These are phyloP conservation scores for Serendipita vermifera DNA, from an alignment of 768 basidiomycete genomes.

Conservation along the genomic window DNA sequence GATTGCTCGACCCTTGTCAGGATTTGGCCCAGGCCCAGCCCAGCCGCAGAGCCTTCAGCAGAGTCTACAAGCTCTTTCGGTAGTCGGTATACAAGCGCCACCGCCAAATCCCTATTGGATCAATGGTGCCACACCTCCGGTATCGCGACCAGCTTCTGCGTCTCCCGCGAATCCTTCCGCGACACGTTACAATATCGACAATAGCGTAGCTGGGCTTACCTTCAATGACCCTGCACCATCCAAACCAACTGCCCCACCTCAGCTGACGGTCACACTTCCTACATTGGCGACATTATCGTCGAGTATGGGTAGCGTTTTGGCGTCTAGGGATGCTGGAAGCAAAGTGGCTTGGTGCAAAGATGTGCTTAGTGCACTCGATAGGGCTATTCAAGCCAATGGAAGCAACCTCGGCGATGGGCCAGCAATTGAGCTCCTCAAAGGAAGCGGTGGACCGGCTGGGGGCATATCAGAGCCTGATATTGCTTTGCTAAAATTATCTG, in stretches of 20 bases:
- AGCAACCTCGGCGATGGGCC: constrained; percentile 17
- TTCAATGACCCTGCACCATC: constrained; percentile 18
- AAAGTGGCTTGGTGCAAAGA: constrained; percentile 73
- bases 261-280: constrained; percentile 57
- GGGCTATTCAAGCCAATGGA: constrained; percentile 21
- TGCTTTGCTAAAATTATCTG: constrained; percentile 43
- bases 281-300: constrained; percentile 45
- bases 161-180: constrained; percentile 12
- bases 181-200: constrained; percentile 15
- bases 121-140: constrained; percentile 15
- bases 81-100: constrained; percentile 16
- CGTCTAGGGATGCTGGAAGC: constrained; percentile 40
- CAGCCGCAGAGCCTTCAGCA: neutral
- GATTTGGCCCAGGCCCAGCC: neutral
- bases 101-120: constrained; percentile 19
- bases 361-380: constrained; percentile 67
- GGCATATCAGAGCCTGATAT: constrained; percentile 37
- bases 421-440: constrained; percentile 22
- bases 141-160: constrained; percentile 16
- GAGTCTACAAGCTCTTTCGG: neutral
- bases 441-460: constrained; percentile 27
- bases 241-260: constrained; percentile 25
- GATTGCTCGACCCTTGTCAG: neutral
- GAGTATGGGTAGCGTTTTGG: constrained; percentile 39
- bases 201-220: constrained; percentile 15